Evolutionary conservation across 495 filamentous ascomycete species (phyloP).

Genomic region (Cetradonia linearis): DNA sequence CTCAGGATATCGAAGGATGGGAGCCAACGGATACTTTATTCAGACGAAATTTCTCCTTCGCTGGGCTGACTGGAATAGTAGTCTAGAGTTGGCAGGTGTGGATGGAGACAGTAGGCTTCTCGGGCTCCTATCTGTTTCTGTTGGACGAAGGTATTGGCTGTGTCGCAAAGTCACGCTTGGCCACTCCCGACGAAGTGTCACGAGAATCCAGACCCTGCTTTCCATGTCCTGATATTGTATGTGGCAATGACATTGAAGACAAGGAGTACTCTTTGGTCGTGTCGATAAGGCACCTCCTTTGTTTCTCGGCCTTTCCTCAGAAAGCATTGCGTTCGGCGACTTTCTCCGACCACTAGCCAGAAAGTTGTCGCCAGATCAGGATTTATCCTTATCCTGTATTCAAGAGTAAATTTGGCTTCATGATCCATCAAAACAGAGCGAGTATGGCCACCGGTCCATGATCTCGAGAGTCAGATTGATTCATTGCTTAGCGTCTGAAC

Average conservation of each 20-base stretch:
- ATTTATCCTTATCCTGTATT: not conserved
- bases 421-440: not conserved
- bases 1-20: not conserved
- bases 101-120: not conserved
- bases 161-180: not conserved
- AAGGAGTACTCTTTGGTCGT: not conserved
- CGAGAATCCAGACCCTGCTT: not conserved
- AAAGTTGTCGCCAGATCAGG: not conserved
- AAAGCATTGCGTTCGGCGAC: not conserved
- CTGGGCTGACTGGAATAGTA: not conserved
- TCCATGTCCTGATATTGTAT: not conserved
- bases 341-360: not conserved
- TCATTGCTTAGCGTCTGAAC: not conserved
- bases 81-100: not conserved
- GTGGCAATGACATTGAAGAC: not conserved
- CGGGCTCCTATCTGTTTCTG: not conserved
- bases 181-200: not conserved
- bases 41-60: not conserved
- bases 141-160: not conserved
- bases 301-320: not conserved
- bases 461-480: not conserved
- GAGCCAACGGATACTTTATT: not conserved
- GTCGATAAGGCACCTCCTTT: not conserved
- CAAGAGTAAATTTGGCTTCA: not conserved
- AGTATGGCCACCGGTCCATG: not conserved